These are phyloP conservation scores for Candida pini DNA, from an alignment of 805 yeast species.

Conservation along the genomic window DNA sequence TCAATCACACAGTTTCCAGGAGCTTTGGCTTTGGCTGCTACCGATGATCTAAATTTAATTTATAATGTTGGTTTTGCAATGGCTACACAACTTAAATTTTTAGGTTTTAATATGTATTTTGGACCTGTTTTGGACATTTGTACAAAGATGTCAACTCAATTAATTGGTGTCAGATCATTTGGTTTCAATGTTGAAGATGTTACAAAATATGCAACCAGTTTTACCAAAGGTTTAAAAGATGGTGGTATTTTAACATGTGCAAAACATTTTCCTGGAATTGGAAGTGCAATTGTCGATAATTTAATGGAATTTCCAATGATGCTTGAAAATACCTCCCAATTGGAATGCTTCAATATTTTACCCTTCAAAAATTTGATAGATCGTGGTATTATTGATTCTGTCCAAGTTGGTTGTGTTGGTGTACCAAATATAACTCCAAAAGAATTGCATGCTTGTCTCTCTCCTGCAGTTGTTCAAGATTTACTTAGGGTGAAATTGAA, in stretches of 20 bases:
- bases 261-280: constrained; percentile 65
- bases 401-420: constrained; percentile 60
- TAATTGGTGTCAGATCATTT: constrained; percentile 56
- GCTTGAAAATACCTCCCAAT: constrained; percentile 47
- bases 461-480: constrained; percentile 46
- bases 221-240: constrained; percentile 46
- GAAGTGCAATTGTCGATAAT: constrained; percentile 54
- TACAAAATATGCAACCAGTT: constrained; percentile 45
- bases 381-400: constrained; percentile 43
- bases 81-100: constrained; percentile 45
- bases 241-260: constrained; percentile 54
- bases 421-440: constrained; percentile 55
- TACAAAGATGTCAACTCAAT: constrained; percentile 47
- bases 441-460: constrained; percentile 58
- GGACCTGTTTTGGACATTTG: constrained; percentile 64
- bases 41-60: constrained; percentile 43
- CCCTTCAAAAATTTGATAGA: constrained; percentile 47
- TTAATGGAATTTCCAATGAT: constrained; percentile 54
- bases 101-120: constrained; percentile 50
- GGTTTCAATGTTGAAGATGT: constrained; percentile 59
- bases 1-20: constrained; percentile 55
- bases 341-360: constrained; percentile 41
- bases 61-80: constrained; percentile 49
- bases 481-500: constrained; percentile 45
- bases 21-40: constrained; percentile 59